phyloP scores from a whole-genome alignment of 345 rosid species.

The Brassica juncea region DNA sequence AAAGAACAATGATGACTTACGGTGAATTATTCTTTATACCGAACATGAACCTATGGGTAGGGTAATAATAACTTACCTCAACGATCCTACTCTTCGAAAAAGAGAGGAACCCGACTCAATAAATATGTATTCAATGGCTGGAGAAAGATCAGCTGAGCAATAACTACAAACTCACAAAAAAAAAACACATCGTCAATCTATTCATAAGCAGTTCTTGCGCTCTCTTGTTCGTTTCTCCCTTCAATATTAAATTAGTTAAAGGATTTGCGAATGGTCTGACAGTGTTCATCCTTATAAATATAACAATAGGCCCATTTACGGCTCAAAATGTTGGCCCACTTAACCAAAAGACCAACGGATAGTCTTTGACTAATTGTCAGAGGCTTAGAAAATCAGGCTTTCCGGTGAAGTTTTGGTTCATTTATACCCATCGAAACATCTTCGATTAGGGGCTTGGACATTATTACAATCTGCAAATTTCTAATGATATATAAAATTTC shows the following conservation, averaged over 20 bases:
- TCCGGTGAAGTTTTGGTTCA: background rate
- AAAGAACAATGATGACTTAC: background rate
- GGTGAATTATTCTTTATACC: background rate
- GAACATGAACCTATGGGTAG: background rate
- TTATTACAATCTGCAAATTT: background rate
- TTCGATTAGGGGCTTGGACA: background rate
- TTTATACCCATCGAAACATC: background rate
- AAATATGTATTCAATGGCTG: background rate
- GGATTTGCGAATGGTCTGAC: background rate
- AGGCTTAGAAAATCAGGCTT: background rate
- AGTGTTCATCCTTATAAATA: background rate
- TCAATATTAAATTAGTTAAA: background rate
- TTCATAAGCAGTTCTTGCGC: background rate
- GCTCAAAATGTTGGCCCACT: slow-evolving; percentile 23
- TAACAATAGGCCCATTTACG: slow-evolving; percentile 7
- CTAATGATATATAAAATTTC: background rate
- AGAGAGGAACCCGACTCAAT: background rate
- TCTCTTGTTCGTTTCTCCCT: background rate
- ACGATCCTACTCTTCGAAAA: background rate
- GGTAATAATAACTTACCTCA: background rate
- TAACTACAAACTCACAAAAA: background rate
- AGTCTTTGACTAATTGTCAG: background rate
- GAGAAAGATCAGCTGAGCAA: background rate
- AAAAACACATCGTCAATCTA: background rate
- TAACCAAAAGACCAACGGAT: background rate